phyloP scores from a whole-genome alignment of 2,329 filamentous ascomycete species.

The Aspergillus nomiae region DNA sequence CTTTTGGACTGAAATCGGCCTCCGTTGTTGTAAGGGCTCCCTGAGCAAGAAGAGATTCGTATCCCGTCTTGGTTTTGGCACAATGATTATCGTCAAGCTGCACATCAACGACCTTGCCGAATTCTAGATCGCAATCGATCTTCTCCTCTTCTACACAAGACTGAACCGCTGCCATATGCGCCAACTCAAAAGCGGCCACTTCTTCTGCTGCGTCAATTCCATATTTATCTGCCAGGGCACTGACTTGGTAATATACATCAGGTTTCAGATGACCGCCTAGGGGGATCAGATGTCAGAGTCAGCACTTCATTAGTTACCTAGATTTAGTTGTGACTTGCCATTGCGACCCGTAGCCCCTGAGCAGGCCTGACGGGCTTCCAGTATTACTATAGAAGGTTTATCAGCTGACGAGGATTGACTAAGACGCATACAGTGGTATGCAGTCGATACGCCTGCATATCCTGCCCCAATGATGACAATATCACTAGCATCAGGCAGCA shows the following conservation, averaged over 20 bases:
- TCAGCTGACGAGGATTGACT: constrained; percentile 10
- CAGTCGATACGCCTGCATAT: constrained; percentile 45
- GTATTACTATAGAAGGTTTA: constrained; percentile 35
- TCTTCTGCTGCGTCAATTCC: constrained; percentile 41
- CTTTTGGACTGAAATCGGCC: constrained; percentile 25
- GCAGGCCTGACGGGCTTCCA: constrained; percentile 45
- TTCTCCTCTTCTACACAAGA: constrained; percentile 42
- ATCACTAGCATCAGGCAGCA: constrained; percentile 42
- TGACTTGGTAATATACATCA: constrained; percentile 42
- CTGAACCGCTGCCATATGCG: constrained; percentile 44
- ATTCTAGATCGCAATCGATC: constrained; percentile 47
- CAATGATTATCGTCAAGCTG: constrained; percentile 34
- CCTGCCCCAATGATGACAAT: constrained; percentile 51
- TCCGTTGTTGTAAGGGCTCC: constrained; percentile 30
- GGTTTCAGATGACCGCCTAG: constrained; percentile 47
- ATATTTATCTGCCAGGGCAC: constrained; percentile 32
- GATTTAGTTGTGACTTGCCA: constrained; percentile 27
- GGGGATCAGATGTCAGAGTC: neutral
- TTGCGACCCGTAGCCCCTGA: constrained; percentile 48
- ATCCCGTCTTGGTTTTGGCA: constrained; percentile 31
- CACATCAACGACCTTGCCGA: constrained; percentile 44
- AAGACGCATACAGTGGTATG: constrained; percentile 41
- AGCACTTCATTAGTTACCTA: neutral
- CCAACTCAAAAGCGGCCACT: constrained; percentile 42
- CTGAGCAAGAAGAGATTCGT: constrained; percentile 28